Percentiles rank a stretch among this genome's conserved stretches.
phyloP scores from a whole-genome alignment of 192 early-diverging fungal species.

The Backusella tarrabulga region DNA sequence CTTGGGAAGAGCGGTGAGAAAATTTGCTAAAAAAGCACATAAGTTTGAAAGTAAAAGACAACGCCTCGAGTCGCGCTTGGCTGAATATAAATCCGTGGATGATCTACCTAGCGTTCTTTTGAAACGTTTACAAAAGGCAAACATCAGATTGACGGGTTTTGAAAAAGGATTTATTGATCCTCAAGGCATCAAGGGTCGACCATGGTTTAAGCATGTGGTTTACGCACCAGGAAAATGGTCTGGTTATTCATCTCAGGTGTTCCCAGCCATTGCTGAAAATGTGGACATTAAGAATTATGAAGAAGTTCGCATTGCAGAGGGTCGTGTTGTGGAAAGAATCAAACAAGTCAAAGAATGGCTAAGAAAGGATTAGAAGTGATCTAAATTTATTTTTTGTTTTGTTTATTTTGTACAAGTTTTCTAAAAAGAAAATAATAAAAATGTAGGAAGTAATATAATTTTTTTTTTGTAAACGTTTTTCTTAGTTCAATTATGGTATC shows the following conservation, averaged over 20 bases:
- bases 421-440: conserved; percentile 1
- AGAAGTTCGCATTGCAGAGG: not conserved
- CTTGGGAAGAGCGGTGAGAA: conserved; percentile 7
- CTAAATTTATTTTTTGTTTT: not conserved
- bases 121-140: conserved; percentile 39
- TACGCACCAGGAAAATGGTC: conserved; percentile 50
- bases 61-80: conserved; percentile 36
- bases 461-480: not conserved
- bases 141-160: conserved; percentile 43
- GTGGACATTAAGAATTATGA: not conserved
- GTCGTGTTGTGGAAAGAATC: not conserved
- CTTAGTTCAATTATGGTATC: not conserved
- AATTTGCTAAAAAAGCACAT: conserved; percentile 18
- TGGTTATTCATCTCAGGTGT: conserved; percentile 47
- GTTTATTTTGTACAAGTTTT: not conserved
- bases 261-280: conserved; percentile 56
- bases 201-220: conserved; percentile 61
- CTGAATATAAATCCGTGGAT: conserved; percentile 33
- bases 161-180: conserved; percentile 57
- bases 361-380: not conserved
- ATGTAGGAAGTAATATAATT: not conserved
- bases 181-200: conserved; percentile 52
- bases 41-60: conserved; percentile 17
- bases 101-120: conserved; percentile 20
- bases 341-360: conserved; percentile 14